phyloP scores from a whole-genome alignment of 768 basidiomycete genomes.

The Pleurotus tuoliensis region DNA sequence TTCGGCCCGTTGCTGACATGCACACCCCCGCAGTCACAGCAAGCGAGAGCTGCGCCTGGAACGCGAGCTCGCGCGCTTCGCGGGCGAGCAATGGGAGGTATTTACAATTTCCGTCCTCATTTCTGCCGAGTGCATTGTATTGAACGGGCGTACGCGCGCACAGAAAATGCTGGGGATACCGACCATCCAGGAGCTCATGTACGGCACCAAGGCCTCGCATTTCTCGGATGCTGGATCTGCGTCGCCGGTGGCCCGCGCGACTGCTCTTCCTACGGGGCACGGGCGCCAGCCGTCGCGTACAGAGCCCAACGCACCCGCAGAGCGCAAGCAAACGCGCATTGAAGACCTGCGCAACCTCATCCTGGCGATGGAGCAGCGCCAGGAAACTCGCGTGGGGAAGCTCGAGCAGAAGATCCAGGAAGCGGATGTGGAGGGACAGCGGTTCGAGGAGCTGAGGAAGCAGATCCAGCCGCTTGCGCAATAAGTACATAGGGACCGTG shows the following conservation, averaged over 20 bases:
- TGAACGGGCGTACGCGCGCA: slow-evolving; percentile 11
- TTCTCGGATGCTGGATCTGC: slow-evolving; percentile 24
- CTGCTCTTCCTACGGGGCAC: slow-evolving; percentile 21
- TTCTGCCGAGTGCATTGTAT: no score
- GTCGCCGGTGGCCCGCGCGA: slow-evolving; percentile 21
- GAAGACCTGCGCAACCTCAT: slow-evolving; percentile 67
- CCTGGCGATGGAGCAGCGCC: slow-evolving; percentile 72
- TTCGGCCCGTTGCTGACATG: not conserved
- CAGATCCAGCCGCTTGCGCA: slow-evolving; percentile 20
- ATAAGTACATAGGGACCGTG: not conserved
- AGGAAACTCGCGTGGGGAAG: slow-evolving; percentile 60
- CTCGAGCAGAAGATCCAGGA: slow-evolving; percentile 54
- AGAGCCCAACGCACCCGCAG: slow-evolving; percentile 11
- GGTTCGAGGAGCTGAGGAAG: slow-evolving; percentile 47
- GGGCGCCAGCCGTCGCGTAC: slow-evolving; percentile 10
- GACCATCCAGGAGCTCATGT: slow-evolving; percentile 2
- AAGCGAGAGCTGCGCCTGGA: slow-evolving; percentile 74
- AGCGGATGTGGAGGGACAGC: slow-evolving; percentile 55
- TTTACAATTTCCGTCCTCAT: slow-evolving; percentile 10
- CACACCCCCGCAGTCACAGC: slow-evolving; percentile 44
- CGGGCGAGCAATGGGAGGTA: slow-evolving; percentile 84
- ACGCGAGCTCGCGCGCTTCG: slow-evolving; percentile 62
- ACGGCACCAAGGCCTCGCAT: not conserved
- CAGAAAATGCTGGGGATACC: slow-evolving; percentile 11
- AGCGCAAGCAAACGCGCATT: slow-evolving; percentile 51